A percentile compares a stretch with the other conserved stretches of the same genome.
These are phyloP conservation scores for Candida tibetensis DNA, from an alignment of 805 yeast species.

Conservation along the genomic window DNA sequence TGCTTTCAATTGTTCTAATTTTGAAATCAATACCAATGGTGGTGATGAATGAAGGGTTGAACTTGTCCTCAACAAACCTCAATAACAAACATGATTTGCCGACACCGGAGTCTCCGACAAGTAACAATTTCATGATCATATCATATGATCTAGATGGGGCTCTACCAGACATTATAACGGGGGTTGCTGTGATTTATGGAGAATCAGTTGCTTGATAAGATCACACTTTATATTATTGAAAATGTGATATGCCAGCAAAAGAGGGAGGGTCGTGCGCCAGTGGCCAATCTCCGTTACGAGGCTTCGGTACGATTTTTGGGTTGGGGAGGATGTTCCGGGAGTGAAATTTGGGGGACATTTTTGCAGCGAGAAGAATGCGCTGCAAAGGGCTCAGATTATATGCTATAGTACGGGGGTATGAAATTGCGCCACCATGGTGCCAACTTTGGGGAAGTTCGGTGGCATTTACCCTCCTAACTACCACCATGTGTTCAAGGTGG, in stretches of 20 bases:
- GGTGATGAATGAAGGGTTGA: slow-evolving; percentile 94
- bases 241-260: slow-evolving; percentile 1
- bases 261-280: slow-evolving; percentile 1
- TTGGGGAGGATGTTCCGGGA: not conserved
- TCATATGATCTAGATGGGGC: slow-evolving; percentile 75
- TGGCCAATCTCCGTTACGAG: not conserved
- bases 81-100: slow-evolving; percentile 87
- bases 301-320: not conserved
- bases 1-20: slow-evolving; percentile 91
- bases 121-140: slow-evolving; percentile 84
- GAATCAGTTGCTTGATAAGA: not conserved
- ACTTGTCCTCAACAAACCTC: slow-evolving; percentile 93
- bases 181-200: not conserved
- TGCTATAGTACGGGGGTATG: too few species aligned
- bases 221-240: not conserved
- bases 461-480: too few species aligned
- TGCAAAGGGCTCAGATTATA: too few species aligned
- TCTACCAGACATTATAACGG: slow-evolving; percentile 57
- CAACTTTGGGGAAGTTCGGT: too few species aligned
- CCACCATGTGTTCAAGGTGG: too few species aligned
- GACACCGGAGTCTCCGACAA: slow-evolving; percentile 91
- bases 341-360: too few species aligned
- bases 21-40: slow-evolving; percentile 98
- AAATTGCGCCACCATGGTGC: too few species aligned
- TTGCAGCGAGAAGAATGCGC: too few species aligned